Evolutionary conservation across 2,329 filamentous ascomycete species (phyloP).

Genomic region (Dothidotthia symphoricarpi): DNA sequence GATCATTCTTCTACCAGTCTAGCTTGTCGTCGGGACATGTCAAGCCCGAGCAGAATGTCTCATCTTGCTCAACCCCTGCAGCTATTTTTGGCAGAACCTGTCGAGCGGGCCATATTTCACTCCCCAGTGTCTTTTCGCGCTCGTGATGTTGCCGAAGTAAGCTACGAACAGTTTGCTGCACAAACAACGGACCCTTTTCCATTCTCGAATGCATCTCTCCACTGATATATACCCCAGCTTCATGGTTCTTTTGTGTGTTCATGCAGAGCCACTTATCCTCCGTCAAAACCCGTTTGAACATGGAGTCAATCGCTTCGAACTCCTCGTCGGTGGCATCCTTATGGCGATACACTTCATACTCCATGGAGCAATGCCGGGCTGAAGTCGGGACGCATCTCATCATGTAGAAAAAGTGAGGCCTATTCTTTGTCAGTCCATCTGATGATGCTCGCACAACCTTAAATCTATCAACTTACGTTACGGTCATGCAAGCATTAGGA

Average conservation of each 20-base stretch:
- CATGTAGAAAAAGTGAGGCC: constrained; percentile 58
- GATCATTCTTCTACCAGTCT: too few relatives aligned
- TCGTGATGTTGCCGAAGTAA: constrained; percentile 34
- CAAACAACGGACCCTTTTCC: constrained; percentile 58
- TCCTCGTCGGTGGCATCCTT: constrained; percentile 57
- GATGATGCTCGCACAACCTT: neutral
- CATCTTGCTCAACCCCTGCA: constrained; percentile 48
- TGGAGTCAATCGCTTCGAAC: constrained; percentile 56
- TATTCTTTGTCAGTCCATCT: constrained; percentile 3
- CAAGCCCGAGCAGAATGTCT: constrained; percentile 20
- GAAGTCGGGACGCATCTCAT: constrained; percentile 58
- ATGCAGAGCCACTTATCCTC: constrained; percentile 63
- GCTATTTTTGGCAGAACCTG: constrained; percentile 49
- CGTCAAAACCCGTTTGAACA: constrained; percentile 62
- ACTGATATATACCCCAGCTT: constrained; percentile 59
- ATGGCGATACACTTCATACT: constrained; percentile 62
- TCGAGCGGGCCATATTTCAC: constrained; percentile 20
- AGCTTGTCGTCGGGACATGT: too few relatives aligned
- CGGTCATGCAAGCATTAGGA: constrained; percentile 23
- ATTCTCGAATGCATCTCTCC: constrained; percentile 60
- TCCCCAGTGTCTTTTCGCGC: constrained; percentile 5
- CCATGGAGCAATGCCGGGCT: constrained; percentile 52
- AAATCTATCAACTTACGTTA: constrained; percentile 9
- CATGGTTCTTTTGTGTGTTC: constrained; percentile 59
- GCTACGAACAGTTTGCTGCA: constrained; percentile 53